These are phyloP conservation scores for Seminavis robusta DNA, from an alignment of 108 stramenopile genomes.

Conservation along the genomic window DNA sequence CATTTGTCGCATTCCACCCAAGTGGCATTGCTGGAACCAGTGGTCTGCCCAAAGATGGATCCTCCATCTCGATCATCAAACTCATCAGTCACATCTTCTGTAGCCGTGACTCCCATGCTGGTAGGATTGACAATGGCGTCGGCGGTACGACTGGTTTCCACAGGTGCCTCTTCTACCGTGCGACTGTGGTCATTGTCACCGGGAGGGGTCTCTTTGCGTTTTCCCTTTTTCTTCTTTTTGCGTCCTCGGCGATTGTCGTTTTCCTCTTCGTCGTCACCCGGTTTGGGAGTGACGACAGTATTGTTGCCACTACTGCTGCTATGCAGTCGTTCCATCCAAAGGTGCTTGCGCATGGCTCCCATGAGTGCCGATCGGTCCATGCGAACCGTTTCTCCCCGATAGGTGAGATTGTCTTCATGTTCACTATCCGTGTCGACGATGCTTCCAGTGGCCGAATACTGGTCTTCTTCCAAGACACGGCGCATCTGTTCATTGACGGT, in stretches of 20 bases:
- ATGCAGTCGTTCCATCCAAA: slow-evolving; percentile 28
- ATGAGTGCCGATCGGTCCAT: slow-evolving; percentile 46
- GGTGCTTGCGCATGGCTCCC: slow-evolving; percentile 34
- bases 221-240: slow-evolving; percentile 75
- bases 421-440: slow-evolving; percentile 64
- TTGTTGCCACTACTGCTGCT: not conserved
- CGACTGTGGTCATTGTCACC: not conserved
- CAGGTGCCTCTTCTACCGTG: not conserved
- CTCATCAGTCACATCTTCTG: slow-evolving; percentile 8
- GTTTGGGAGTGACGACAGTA: not conserved
- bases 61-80: slow-evolving; percentile 58
- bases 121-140: not conserved
- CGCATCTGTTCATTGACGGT: slow-evolving; percentile 87
- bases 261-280: slow-evolving; percentile 26
- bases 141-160: not conserved
- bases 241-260: slow-evolving; percentile 59
- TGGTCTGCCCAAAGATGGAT: slow-evolving; percentile 84
- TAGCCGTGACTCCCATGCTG: not conserved
- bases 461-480: slow-evolving; percentile 78
- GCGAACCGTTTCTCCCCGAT: slow-evolving; percentile 41
- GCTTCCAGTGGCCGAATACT: slow-evolving; percentile 71
- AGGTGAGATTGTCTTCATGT: slow-evolving; percentile 43
- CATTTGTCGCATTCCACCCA: slow-evolving; percentile 92
- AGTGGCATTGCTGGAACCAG: slow-evolving; percentile 73
- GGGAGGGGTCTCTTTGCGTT: slow-evolving; percentile 8